These are phyloP conservation scores for Thuja plicata DNA, from an alignment of 83 land plant genomes.

Conservation along the genomic window DNA sequence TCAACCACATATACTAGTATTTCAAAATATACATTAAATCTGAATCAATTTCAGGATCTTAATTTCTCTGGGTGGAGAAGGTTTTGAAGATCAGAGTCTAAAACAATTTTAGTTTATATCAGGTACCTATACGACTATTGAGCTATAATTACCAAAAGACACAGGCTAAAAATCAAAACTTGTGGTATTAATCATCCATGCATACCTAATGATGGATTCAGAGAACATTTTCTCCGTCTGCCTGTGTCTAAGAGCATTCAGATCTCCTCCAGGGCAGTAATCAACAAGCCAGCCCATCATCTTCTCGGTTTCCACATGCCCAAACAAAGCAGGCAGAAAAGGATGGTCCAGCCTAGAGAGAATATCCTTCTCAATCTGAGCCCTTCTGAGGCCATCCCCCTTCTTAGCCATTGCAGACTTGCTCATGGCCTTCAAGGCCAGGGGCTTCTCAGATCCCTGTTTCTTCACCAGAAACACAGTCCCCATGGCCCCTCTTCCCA, in stretches of 20 bases:
- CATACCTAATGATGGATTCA: constrained; percentile 58
- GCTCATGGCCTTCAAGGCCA: constrained; percentile 59
- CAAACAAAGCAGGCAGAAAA: constrained; percentile 54
- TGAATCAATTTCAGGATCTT: too few species aligned
- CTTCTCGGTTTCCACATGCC: constrained; percentile 42
- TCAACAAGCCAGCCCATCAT: constrained; percentile 54
- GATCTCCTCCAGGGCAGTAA: constrained; percentile 68
- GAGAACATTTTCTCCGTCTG: constrained; percentile 80
- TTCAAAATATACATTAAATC: too few species aligned
- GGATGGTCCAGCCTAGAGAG: constrained; percentile 47
- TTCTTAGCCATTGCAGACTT: constrained; percentile 13
- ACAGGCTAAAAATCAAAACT: not conserved
- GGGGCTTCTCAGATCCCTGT: constrained; percentile 14
- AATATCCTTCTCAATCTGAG: constrained; percentile 51
- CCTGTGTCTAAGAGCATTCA: constrained; percentile 40
- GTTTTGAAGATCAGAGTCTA: too few species aligned
- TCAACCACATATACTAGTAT: too few species aligned
- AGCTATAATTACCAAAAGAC: too few species aligned
- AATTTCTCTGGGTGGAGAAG: too few species aligned
- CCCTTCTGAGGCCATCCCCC: constrained; percentile 22
- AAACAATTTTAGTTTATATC: too few species aligned
- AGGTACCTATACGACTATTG: not conserved
- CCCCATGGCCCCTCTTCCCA: constrained; percentile 74
- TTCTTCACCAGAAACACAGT: constrained; percentile 49
- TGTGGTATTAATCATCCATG: not conserved